These are phyloP conservation scores for Arachis monticola DNA, from an alignment of 331 rosid genomes.

Conservation along the genomic window DNA sequence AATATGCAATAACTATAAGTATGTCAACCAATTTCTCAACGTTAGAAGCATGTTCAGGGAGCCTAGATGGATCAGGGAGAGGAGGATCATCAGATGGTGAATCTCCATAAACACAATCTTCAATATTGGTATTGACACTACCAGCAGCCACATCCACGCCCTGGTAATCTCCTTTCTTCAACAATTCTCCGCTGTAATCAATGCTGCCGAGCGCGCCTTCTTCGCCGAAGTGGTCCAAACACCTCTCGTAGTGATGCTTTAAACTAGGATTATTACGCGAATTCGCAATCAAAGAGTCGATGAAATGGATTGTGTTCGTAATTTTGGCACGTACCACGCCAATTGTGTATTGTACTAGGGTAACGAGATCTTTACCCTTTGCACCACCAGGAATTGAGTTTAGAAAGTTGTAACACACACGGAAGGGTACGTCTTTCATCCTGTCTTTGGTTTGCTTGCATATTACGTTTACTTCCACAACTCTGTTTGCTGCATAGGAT, in stretches of 20 bases:
- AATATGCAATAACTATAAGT: not conserved
- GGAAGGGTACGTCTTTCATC: too few relatives aligned
- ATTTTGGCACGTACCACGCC: not conserved
- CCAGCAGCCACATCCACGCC: not conserved
- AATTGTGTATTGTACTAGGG: not conserved
- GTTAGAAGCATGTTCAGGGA: not conserved
- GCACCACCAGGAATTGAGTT: not conserved
- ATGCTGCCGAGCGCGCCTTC: not conserved
- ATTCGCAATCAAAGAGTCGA: not conserved
- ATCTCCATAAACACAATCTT: not conserved
- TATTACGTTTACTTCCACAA: too few relatives aligned
- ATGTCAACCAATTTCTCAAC: not conserved
- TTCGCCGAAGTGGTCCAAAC: not conserved
- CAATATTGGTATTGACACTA: accelerated
- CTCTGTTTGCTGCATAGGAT: too few relatives aligned
- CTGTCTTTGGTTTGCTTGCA: too few relatives aligned
- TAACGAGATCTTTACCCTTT: not conserved
- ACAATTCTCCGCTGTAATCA: not conserved
- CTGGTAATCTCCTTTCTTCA: not conserved
- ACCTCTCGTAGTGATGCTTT: not conserved
- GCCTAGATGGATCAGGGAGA: not conserved
- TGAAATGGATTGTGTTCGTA: not conserved
- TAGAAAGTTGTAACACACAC: too few relatives aligned
- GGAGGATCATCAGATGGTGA: not conserved
- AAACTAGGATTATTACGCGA: not conserved